phyloP scores from a whole-genome alignment of 768 basidiomycete species.

The Boletus edulis region DNA sequence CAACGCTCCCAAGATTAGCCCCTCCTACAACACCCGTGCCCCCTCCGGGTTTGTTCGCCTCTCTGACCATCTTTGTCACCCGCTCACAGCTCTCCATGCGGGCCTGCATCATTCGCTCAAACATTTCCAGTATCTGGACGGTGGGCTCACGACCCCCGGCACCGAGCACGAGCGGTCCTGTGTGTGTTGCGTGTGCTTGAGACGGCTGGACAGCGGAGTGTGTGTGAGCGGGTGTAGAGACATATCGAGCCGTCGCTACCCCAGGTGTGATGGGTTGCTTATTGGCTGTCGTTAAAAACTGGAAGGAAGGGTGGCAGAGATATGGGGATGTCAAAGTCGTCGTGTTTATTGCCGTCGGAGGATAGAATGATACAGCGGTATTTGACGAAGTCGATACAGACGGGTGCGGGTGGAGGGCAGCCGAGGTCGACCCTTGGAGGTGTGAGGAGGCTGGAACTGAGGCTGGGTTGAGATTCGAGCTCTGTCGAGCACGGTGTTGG shows the following conservation, averaged over 20 bases:
- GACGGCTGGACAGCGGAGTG: constrained; percentile 6
- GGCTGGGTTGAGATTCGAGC: constrained; percentile 31
- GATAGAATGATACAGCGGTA: constrained; percentile 22
- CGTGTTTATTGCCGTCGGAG: constrained; percentile 30
- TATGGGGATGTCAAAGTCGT: constrained; percentile 33
- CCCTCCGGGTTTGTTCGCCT: constrained; percentile 26
- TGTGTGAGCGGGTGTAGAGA: constrained; percentile 11
- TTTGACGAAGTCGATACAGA: constrained; percentile 18
- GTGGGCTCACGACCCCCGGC: constrained; percentile 36
- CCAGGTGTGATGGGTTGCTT: constrained; percentile 13
- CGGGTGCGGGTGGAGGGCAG: constrained; percentile 16
- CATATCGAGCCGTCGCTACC: constrained; percentile 5
- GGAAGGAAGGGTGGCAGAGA: constrained; percentile 29
- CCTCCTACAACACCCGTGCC: constrained; percentile 8
- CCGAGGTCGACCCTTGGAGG: constrained; percentile 12
- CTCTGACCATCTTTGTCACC: constrained; percentile 52
- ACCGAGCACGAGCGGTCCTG: constrained; percentile 28
- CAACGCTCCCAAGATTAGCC: constrained; percentile 19
- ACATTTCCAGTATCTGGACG: constrained; percentile 61
- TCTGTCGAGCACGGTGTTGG: constrained; percentile 30
- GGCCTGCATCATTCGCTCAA: constrained; percentile 69
- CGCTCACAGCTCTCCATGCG: constrained; percentile 76
- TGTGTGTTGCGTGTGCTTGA: constrained; percentile 12
- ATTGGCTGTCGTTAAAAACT: constrained; percentile 17
- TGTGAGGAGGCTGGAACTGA: constrained; percentile 22